Evolutionary conservation across 164 flowering plant genomes (phyloP), one percentile per base, ranked within the genome.

Genomic region (Vitis riparia): DNA sequence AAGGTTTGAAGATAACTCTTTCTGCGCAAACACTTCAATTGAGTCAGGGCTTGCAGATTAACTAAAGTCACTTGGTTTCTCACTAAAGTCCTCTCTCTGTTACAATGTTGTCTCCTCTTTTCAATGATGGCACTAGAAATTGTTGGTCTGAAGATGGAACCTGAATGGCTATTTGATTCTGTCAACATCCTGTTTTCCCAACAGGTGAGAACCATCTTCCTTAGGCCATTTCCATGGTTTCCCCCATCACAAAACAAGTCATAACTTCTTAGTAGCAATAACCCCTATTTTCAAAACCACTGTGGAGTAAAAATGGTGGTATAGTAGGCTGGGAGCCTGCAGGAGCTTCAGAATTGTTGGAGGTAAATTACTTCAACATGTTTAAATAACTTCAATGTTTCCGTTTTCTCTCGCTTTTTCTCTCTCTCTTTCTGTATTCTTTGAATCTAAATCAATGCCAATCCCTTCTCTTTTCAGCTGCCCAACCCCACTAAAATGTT

Each of bases 161-260:
- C 80, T 7, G 69, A 83, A 65, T 62, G 71, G 15, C 30, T 88
- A 9, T 81, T 68, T 66, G 82, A 88, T 63, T 58, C 88, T 16
- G 88, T 86, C 51, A 80, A 83, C 55, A 17, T 88, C n/a, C 17
- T 88, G 8, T 79, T 88, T 32, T 83, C 87, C 11, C 58, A 85
- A 3, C 91, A 87, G 79, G 88, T 83, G 65, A 66, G 14, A 51
- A 51, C 19, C 19, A 19, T 19, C 19, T 19, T 19, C 19, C 19
- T 19, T 19, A 1, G 19, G 19, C 19, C 19, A 19, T 19, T 19
- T 19, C 19, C 1, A 19, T 19, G 19, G 19, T 19, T 19, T 19
- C 19, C 19, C 19, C 19, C 19, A 19, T 19, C 19, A 19, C 19
- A 19, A 19, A 19, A 19, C 1, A 19, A 19, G 19, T 19, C 19